Evolutionary conservation across 2,329 filamentous ascomycete species (phyloP).

Genomic region (Neonectria ditissima): DNA sequence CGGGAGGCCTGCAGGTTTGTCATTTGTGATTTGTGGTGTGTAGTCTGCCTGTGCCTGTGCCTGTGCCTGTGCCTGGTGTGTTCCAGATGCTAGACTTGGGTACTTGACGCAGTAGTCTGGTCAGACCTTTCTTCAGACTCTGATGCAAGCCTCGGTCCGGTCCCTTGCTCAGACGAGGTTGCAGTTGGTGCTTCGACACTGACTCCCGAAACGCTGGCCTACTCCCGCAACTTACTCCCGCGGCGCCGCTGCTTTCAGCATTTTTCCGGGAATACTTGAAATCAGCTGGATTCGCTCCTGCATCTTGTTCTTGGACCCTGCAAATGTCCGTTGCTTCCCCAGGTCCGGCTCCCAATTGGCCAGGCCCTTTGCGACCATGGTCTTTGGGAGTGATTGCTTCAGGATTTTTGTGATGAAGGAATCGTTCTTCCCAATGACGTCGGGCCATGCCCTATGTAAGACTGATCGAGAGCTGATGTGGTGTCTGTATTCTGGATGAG

Average conservation of each 20-base stretch:
- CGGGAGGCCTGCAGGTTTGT: neutral
- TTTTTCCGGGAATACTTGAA: slow-evolving; percentile 35
- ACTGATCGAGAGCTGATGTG: slow-evolving; percentile 50
- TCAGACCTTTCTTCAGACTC: neutral
- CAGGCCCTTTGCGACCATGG: slow-evolving; percentile 53
- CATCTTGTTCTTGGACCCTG: slow-evolving; percentile 12
- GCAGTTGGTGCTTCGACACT: neutral
- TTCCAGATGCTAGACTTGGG: neutral
- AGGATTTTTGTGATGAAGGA: slow-evolving; percentile 55
- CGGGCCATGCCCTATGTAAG: slow-evolving; percentile 58
- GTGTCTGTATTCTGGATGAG: slow-evolving; percentile 55
- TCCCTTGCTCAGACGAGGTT: neutral
- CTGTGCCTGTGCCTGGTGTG: neutral
- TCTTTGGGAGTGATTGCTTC: slow-evolving; percentile 53
- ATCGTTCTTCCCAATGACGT: slow-evolving; percentile 44
- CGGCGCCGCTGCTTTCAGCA: neutral
- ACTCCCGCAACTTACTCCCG: neutral
- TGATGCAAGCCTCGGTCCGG: neutral
- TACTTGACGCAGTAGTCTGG: neutral
- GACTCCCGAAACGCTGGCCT: neutral
- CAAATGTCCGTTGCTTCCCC: slow-evolving; percentile 30
- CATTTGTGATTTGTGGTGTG: neutral
- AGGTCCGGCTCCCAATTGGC: slow-evolving; percentile 56
- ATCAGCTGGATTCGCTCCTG: slow-evolving; percentile 30
- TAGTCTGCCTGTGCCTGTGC: neutral